Percentiles rank a stretch among this genome's conserved stretches.
These are phyloP conservation scores for Neocucurbitaria cava DNA, from an alignment of 2,329 filamentous ascomycete genomes.

Conservation along the genomic window DNA sequence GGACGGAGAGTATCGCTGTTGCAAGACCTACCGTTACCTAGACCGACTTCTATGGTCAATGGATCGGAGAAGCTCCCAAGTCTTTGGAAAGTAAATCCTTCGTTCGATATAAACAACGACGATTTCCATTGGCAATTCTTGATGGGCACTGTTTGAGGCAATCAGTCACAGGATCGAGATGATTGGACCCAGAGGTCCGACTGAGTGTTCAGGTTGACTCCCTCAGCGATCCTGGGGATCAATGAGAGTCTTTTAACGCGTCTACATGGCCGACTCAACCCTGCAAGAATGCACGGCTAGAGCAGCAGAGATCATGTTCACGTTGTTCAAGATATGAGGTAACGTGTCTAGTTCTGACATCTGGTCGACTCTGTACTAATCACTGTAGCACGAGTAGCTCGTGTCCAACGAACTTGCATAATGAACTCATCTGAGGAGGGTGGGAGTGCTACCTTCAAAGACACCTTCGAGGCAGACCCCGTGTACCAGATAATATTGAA, in stretches of 20 bases:
- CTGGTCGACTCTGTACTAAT: background rate
- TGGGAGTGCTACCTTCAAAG: background rate
- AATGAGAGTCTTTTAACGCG: background rate
- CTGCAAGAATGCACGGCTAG: background rate
- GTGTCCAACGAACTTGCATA: background rate
- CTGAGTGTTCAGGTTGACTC: background rate
- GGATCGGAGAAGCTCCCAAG: conserved; percentile 34
- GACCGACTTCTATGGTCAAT: conserved; percentile 32
- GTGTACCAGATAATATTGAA: background rate
- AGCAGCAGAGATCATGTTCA: background rate
- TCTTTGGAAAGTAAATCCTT: conserved; percentile 37
- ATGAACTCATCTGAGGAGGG: background rate
- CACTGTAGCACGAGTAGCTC: background rate
- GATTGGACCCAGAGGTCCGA: background rate
- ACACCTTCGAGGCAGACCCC: background rate
- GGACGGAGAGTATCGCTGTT: conserved; percentile 42
- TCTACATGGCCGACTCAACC: background rate
- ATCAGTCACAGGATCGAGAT: background rate
- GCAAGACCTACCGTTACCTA: conserved; percentile 40
- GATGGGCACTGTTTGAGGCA: conserved; percentile 37
- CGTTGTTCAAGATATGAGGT: background rate
- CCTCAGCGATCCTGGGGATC: background rate
- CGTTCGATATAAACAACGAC: conserved; percentile 38
- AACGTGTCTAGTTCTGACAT: background rate
- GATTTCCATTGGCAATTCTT: conserved; percentile 46